phyloP scores from a whole-genome alignment of 768 basidiomycete genomes.

The Sarcodon aspratus region DNA sequence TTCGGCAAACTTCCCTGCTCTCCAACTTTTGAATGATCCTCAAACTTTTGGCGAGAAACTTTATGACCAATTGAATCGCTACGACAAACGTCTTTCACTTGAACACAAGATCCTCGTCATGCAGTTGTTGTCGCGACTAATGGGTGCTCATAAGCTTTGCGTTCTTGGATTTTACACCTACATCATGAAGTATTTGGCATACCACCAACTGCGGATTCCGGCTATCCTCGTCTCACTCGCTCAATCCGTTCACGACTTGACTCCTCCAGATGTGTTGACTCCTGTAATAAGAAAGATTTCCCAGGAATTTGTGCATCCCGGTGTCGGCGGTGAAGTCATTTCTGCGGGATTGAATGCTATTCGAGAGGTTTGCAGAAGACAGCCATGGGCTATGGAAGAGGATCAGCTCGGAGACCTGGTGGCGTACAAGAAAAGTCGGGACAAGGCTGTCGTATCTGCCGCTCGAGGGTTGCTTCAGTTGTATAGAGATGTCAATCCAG shows the following conservation, averaged over 20 bases:
- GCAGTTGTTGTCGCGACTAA: constrained; percentile 91
- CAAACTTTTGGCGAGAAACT: constrained; percentile 94
- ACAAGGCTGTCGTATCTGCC: constrained; percentile 87
- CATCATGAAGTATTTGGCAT: constrained; percentile 85
- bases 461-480: constrained; percentile 80
- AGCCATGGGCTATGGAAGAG: constrained; percentile 96
- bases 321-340: constrained; percentile 91
- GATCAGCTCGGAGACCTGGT: constrained; percentile 87
- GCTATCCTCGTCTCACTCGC: constrained; percentile 90
- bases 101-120: constrained; percentile 97
- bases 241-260: constrained; percentile 90
- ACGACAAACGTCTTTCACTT: constrained; percentile 92
- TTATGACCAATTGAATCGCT: constrained; percentile 68
- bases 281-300: constrained; percentile 90
- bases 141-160: constrained; percentile 87
- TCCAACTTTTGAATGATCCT: constrained; percentile 89
- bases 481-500: constrained; percentile 94
- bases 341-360: constrained; percentile 96
- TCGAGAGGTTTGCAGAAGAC: constrained; percentile 85
- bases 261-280: constrained; percentile 83
- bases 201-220: constrained; percentile 87
- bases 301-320: constrained; percentile 94
- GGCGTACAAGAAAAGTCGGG: constrained; percentile 90
- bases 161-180: constrained; percentile 95
- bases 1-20: constrained; percentile 75